Evolutionary conservation across 192 early-diverging fungal genomes (phyloP).

Genomic region (Mortierella hygrophila): DNA sequence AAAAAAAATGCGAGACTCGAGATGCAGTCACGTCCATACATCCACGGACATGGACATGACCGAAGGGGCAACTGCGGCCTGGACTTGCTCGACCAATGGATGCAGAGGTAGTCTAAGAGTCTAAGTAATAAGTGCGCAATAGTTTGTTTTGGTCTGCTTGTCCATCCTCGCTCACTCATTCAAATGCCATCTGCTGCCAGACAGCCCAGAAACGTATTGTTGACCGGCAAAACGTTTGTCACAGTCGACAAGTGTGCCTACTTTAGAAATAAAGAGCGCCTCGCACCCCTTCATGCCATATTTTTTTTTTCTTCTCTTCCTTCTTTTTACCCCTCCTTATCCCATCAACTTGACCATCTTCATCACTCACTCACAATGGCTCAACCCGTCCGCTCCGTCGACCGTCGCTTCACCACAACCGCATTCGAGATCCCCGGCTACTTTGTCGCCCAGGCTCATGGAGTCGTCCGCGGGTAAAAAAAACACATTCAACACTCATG

Average conservation of each 20-base stretch:
- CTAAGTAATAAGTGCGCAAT: too few relatives aligned
- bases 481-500: not conserved
- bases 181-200: too few relatives aligned
- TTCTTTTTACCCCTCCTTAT: not conserved
- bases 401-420: constrained; percentile 52
- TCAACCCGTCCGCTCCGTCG: constrained; percentile 52
- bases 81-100: not conserved
- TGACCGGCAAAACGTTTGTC: too few relatives aligned
- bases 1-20: constrained; percentile 16
- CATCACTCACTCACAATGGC: constrained; percentile 3
- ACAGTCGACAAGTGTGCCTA: too few relatives aligned
- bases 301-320: not conserved
- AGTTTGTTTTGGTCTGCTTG: too few relatives aligned
- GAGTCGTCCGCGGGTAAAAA: constrained; percentile 49
- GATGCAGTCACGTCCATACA: not conserved
- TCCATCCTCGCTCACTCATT: too few relatives aligned
- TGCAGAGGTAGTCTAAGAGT: too few relatives aligned
- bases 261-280: not conserved
- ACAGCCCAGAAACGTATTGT: too few relatives aligned
- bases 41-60: not conserved
- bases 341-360: not conserved
- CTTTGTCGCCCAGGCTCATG: constrained; percentile 46
- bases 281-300: not conserved
- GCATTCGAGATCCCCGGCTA: constrained; percentile 54
- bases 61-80: not conserved